Percentiles rank a stretch among this genome's conserved stretches.
These are phyloP conservation scores for Fistulifera pelliculosa DNA, from an alignment of 108 stramenopile species.

Conservation along the genomic window DNA sequence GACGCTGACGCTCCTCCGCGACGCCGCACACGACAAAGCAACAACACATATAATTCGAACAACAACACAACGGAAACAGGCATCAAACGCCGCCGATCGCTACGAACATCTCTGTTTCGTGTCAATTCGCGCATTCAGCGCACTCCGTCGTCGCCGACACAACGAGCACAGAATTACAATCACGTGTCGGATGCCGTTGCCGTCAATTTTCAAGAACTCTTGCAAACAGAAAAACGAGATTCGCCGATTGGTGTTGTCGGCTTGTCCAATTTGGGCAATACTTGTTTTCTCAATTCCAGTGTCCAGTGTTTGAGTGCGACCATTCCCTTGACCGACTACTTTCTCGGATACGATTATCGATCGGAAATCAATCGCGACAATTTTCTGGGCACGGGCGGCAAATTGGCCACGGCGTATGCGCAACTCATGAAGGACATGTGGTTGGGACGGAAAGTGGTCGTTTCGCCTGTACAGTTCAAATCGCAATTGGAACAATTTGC, in stretches of 20 bases:
- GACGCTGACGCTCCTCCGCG: not conserved
- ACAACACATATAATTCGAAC: not conserved
- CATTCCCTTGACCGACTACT: slow-evolving; percentile 83
- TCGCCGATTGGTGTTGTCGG: slow-evolving; percentile 74
- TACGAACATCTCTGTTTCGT: too few species aligned
- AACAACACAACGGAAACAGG: not conserved
- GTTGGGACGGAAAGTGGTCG: slow-evolving; percentile 42
- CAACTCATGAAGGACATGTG: slow-evolving; percentile 79
- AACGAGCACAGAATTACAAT: slow-evolving; percentile 33
- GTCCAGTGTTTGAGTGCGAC: slow-evolving; percentile 88
- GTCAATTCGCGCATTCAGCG: too few species aligned
- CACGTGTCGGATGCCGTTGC: slow-evolving; percentile 36
- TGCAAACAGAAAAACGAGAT: slow-evolving; percentile 16
- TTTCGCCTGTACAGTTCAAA: slow-evolving; percentile 51
- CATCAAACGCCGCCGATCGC: not conserved
- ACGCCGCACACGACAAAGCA: not conserved
- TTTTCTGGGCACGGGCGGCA: slow-evolving; percentile 73
- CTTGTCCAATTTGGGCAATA: slow-evolving; percentile 91
- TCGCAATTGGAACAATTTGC: slow-evolving; percentile 54
- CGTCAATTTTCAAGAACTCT: not conserved
- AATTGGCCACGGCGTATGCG: slow-evolving; percentile 75
- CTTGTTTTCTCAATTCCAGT: slow-evolving; percentile 91
- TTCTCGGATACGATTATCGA: slow-evolving; percentile 72
- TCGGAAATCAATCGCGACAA: slow-evolving; percentile 85
- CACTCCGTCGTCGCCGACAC: not conserved